Evolutionary conservation across 2,329 filamentous ascomycete genomes (phyloP).

Genomic region (Ophiostoma ulmi): DNA sequence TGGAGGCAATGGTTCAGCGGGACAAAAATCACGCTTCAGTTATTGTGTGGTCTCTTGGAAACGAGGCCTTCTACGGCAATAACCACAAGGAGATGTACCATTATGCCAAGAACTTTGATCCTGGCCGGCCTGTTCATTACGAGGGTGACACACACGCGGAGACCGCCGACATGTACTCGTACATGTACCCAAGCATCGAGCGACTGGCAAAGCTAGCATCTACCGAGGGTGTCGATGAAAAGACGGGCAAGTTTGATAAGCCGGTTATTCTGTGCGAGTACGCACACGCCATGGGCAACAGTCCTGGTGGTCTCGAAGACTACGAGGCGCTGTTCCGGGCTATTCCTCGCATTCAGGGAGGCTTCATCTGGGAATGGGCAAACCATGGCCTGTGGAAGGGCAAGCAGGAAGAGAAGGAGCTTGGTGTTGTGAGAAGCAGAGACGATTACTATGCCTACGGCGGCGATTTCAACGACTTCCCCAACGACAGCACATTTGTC

Average conservation of each 20-base stretch:
- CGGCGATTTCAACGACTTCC: constrained; percentile 57
- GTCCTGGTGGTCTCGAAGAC: constrained; percentile 63
- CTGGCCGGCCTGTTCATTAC: constrained; percentile 58
- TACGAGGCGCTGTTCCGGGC: constrained; percentile 60
- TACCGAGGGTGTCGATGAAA: constrained; percentile 39
- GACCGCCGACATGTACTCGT: constrained; percentile 60
- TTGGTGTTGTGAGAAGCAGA: neutral
- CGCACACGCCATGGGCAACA: constrained; percentile 67
- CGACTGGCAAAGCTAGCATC: constrained; percentile 44
- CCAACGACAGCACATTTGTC: constrained; percentile 57
- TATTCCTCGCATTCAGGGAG: constrained; percentile 59
- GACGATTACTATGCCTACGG: constrained; percentile 52
- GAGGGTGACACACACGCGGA: constrained; percentile 58
- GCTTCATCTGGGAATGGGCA: constrained; percentile 63
- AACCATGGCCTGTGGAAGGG: constrained; percentile 54
- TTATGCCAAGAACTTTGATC: constrained; percentile 54
- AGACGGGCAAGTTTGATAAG: constrained; percentile 46
- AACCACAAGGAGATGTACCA: constrained; percentile 66
- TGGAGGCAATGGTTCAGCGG: constrained; percentile 57
- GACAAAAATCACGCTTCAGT: constrained; percentile 68
- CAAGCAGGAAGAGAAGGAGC: constrained; percentile 37
- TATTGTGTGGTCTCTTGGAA: constrained; percentile 68
- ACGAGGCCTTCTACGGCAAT: constrained; percentile 65
- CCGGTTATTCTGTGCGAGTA: constrained; percentile 57
- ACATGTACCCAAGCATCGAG: constrained; percentile 59